phyloP scores from a whole-genome alignment of 345 rosid genomes.

The Lumnitzera littorea region DNA sequence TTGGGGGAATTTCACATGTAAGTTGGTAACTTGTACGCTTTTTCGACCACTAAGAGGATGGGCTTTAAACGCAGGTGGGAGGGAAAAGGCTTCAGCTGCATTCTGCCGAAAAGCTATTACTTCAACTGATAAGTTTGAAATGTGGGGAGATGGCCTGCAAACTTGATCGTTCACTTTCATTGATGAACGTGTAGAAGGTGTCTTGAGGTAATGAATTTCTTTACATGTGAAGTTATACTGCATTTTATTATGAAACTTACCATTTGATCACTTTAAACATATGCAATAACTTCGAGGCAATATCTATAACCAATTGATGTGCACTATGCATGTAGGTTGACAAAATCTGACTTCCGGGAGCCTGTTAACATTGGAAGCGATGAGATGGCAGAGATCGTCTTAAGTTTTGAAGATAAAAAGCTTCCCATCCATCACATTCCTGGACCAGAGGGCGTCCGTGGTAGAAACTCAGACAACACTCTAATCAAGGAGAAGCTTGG shows the following conservation, averaged over 20 bases:
- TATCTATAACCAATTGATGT: too few species aligned
- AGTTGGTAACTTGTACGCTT: neutral
- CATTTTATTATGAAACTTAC: too few species aligned
- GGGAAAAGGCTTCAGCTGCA: slow-evolving; percentile 99
- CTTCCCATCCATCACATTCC: slow-evolving; percentile 96
- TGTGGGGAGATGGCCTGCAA: slow-evolving; percentile 99
- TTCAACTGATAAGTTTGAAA: slow-evolving; percentile 81
- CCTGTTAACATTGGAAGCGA: slow-evolving; percentile 98
- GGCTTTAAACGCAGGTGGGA: slow-evolving; percentile 56
- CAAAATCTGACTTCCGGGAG: slow-evolving; percentile 96
- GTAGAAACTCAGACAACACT: slow-evolving; percentile 96
- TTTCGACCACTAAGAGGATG: too few species aligned
- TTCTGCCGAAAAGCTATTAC: slow-evolving; percentile 93
- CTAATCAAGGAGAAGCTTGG: slow-evolving; percentile 97
- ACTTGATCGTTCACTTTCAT: slow-evolving; percentile 98
- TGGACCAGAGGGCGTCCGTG: slow-evolving; percentile 99
- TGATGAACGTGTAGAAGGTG: slow-evolving; percentile 99
- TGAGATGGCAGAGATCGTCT: slow-evolving; percentile 52
- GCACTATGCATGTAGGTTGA: slow-evolving; percentile 42
- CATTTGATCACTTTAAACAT: too few species aligned
- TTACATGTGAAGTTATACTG: too few species aligned
- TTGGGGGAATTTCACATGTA: neutral
- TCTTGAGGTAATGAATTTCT: slow-evolving; percentile 56
- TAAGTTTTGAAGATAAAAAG: slow-evolving; percentile 53
- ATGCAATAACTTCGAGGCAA: too few species aligned